A percentile compares a stretch with the other conserved stretches of the same genome.
Conservation (phyloP, 345 rosid species). For the Aquilaria yunnanensis region DNA sequence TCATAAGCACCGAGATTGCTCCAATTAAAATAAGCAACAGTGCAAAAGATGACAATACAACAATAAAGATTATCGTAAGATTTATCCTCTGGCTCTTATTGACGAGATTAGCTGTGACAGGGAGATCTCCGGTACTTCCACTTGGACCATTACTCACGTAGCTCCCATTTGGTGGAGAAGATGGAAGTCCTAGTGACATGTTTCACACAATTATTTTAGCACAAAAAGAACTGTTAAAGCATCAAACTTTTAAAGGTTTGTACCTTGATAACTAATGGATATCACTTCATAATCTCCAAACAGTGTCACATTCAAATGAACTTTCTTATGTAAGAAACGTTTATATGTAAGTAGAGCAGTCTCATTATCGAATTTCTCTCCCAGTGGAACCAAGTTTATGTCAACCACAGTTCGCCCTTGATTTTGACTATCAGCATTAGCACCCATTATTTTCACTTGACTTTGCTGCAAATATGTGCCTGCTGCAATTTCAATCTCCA, state of each 20-base stretch:
- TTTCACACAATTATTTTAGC: constrained; percentile 1
- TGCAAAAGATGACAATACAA: constrained; percentile 76
- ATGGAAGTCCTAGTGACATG: constrained; percentile 61
- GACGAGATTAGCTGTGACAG: constrained; percentile 53
- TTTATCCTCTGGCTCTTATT: constrained; percentile 69
- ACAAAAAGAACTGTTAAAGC: constrained; percentile 12
- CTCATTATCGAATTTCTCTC: constrained; percentile 95
- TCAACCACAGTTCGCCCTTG: constrained; percentile 86
- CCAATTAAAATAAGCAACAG: constrained; percentile 50
- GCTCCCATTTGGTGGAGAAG: constrained; percentile 52
- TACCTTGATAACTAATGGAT: constrained; percentile 86
- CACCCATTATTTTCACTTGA: constrained; percentile 99
- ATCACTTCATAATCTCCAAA: constrained; percentile 83
- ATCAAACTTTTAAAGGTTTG: constrained; percentile 11
- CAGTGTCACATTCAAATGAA: constrained; percentile 64
- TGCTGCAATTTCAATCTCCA: constrained; percentile 92
- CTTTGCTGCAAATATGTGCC: constrained; percentile 94
- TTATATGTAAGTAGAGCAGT: constrained; percentile 81
- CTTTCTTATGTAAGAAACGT: constrained; percentile 66
- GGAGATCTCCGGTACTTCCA: constrained; percentile 67
- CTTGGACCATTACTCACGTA: constrained; percentile 17
- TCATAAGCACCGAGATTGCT: constrained; percentile 52
- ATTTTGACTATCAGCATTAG: constrained; percentile 83
- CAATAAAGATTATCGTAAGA: constrained; percentile 56
- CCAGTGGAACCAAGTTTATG: constrained; percentile 90